phyloP scores from a whole-genome alignment of 2,329 filamentous ascomycete genomes.

The Penicillium carneum region DNA sequence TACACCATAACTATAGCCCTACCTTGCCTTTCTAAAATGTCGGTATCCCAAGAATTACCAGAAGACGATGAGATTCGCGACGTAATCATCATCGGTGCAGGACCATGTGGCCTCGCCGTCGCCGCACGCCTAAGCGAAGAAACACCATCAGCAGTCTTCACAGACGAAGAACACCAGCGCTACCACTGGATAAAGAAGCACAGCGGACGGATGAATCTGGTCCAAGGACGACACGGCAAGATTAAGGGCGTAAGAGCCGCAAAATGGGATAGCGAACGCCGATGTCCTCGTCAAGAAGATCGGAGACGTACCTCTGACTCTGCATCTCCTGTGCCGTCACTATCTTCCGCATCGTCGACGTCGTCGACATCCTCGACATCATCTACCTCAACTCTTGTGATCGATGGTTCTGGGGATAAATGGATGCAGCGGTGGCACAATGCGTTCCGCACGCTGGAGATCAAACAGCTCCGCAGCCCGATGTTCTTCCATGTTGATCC shows the following conservation, averaged over 20 bases:
- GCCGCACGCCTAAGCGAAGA: slow-evolving; percentile 75
- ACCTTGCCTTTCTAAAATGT: slow-evolving; percentile 14
- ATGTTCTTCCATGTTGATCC: slow-evolving; percentile 87
- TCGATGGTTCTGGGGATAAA: slow-evolving; percentile 68
- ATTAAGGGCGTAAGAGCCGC: slow-evolving; percentile 40
- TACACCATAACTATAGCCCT: not conserved
- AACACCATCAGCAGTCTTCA: slow-evolving; percentile 80
- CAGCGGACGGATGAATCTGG: slow-evolving; percentile 63
- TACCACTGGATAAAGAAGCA: slow-evolving; percentile 79
- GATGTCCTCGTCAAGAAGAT: slow-evolving; percentile 15
- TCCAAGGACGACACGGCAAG: slow-evolving; percentile 40
- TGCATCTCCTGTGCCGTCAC: slow-evolving; percentile 32
- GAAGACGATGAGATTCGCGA: slow-evolving; percentile 54
- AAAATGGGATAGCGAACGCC: slow-evolving; percentile 36
- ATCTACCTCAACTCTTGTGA: slow-evolving; percentile 62
- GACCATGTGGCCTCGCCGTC: slow-evolving; percentile 76
- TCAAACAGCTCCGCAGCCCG: slow-evolving; percentile 75
- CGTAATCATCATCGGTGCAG: slow-evolving; percentile 75
- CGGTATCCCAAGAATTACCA: slow-evolving; percentile 8
- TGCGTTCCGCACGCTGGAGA: slow-evolving; percentile 72
- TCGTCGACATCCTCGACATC: slow-evolving; percentile 25
- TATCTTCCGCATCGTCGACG: slow-evolving; percentile 26
- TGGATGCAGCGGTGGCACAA: slow-evolving; percentile 78
- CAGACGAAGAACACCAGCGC: slow-evolving; percentile 81
- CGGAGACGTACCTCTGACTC: slow-evolving; percentile 29